Conservation (phyloP, 202 grass and related monocot species). For the Schoenoplectus tabernaemontani region DNA sequence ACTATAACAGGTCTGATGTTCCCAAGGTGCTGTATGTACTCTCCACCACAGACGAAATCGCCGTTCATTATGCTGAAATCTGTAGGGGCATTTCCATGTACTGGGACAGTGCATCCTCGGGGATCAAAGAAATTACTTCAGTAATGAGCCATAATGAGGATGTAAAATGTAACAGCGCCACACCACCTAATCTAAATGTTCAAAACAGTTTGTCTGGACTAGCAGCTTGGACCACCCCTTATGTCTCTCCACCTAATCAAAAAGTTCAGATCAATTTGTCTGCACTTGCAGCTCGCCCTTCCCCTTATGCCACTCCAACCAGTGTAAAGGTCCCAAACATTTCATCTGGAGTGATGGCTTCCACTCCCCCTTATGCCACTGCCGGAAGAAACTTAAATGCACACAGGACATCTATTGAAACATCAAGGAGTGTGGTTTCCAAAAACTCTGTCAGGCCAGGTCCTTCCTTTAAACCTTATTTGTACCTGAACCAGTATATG, state of each 20-base stretch:
- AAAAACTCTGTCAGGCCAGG: constrained; percentile 15
- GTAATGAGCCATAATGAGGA: not conserved
- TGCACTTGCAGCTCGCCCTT: not conserved
- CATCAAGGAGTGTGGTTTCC: not conserved
- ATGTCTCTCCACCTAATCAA: not conserved
- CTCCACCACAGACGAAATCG: constrained; percentile 35
- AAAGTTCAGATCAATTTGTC: constrained; percentile 14
- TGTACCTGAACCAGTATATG: constrained; percentile 85
- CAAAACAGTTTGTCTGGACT: constrained; percentile 20
- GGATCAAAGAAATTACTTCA: constrained; percentile 21
- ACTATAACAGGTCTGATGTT: constrained; percentile 73
- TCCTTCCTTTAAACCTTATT: constrained; percentile 57
- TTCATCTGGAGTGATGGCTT: not conserved
- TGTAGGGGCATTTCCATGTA: constrained; percentile 53
- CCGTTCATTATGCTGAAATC: constrained; percentile 44
- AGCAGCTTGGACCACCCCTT: not conserved
- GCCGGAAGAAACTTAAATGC: not conserved
- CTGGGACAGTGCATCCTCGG: constrained; percentile 49
- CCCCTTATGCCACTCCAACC: not conserved
- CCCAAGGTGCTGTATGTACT: constrained; percentile 51
- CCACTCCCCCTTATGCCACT: not conserved
- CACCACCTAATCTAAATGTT: constrained; percentile 15
- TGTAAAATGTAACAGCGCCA: constrained; percentile 10
- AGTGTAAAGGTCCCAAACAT: not conserved
- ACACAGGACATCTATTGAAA: not conserved